Conservation (phyloP, 805 yeast genomes). For the Candida saitoana region DNA sequence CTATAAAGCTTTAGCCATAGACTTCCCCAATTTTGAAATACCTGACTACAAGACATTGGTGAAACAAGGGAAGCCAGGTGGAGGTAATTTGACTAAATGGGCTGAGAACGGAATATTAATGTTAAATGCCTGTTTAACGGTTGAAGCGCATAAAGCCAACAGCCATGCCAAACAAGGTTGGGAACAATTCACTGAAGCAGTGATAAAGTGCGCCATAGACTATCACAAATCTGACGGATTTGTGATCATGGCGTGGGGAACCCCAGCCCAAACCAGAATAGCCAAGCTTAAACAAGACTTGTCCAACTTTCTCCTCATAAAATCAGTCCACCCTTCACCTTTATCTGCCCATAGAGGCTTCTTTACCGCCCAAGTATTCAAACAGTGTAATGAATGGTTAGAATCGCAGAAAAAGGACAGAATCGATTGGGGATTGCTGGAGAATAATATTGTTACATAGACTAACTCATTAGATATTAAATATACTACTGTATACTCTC, state of each 20-base stretch:
- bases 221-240: conserved; percentile 51
- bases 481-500: too few species aligned
- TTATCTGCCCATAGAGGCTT: conserved; percentile 83
- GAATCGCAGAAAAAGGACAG: conserved; percentile 36
- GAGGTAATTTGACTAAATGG: conserved; percentile 78
- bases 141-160: conserved; percentile 87
- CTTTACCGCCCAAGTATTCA: conserved; percentile 73
- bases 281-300: conserved; percentile 29
- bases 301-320: conserved; percentile 47
- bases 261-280: conserved; percentile 65
- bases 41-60: conserved; percentile 39
- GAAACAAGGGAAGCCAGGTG: conserved; percentile 32
- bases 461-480: not conserved
- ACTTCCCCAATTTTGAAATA: conserved; percentile 63
- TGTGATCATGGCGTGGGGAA: conserved; percentile 79
- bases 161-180: conserved; percentile 90
- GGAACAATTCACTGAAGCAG: conserved; percentile 83
- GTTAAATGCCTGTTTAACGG: conserved; percentile 86
- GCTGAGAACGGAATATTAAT: conserved; percentile 81
- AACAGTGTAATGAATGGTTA: conserved; percentile 76
- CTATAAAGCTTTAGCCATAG: conserved; percentile 64
- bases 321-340: conserved; percentile 92
- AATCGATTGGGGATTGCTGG: conserved; percentile 62
- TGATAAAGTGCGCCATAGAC: conserved; percentile 49
- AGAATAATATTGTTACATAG: conserved; percentile 21